phyloP scores from a whole-genome alignment of 176 grass and related monocot genomes.

The Canna indica region DNA sequence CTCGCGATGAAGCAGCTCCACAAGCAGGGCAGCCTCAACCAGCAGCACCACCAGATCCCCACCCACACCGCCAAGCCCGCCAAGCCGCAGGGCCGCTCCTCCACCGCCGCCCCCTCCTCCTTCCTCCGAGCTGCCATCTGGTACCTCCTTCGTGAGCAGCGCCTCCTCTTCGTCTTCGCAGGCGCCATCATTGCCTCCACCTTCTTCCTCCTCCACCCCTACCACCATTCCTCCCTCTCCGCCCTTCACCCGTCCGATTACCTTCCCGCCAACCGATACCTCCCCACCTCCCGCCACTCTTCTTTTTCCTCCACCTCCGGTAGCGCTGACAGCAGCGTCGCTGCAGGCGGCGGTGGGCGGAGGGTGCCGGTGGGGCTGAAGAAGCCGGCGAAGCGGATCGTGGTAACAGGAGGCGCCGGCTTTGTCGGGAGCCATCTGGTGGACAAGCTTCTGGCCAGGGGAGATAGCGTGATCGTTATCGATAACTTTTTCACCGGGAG shows the following conservation, averaged over 20 bases:
- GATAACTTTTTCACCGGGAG: constrained; percentile 99
- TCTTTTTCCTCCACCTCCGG: not conserved
- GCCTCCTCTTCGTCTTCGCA: constrained; percentile 85
- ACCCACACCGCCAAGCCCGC: constrained; percentile 12
- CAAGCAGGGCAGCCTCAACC: constrained; percentile 46
- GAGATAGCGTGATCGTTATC: constrained; percentile 90
- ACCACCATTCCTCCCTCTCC: constrained; percentile 33
- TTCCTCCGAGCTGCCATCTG: constrained; percentile 7
- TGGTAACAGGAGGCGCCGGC: constrained; percentile 76
- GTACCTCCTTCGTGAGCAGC: constrained; percentile 90
- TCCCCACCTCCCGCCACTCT: not conserved
- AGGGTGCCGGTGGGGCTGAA: constrained; percentile 66
- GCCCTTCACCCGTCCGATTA: constrained; percentile 22
- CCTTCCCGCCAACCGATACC: constrained; percentile 10
- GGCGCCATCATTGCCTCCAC: constrained; percentile 90
- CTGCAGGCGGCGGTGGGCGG: constrained; percentile 4
- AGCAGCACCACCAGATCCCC: constrained; percentile 23
- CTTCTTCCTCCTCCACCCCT: constrained; percentile 90
- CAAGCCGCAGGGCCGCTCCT: constrained; percentile 4
- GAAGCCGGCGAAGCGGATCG: constrained; percentile 50
- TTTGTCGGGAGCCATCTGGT: constrained; percentile 96
- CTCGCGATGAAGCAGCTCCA: constrained; percentile 65
- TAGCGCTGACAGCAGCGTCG: constrained; percentile 2
- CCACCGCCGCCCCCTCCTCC: not conserved
- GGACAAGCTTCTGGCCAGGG: constrained; percentile 60